These are phyloP conservation scores for Paxillus ammoniavirescens DNA, from an alignment of 768 basidiomycete genomes.

Conservation along the genomic window DNA sequence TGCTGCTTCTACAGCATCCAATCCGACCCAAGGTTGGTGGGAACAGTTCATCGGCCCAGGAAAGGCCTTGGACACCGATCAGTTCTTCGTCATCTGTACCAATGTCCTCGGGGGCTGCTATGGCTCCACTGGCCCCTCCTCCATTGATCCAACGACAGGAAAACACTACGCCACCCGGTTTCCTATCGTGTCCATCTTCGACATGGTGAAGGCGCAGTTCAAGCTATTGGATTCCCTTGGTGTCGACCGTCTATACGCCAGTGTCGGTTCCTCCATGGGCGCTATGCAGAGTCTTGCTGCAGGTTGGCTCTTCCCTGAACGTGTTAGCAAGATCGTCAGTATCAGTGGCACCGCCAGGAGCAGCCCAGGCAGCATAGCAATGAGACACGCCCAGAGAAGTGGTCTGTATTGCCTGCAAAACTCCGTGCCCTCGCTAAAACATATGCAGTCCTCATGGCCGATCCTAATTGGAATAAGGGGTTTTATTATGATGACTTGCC, in stretches of 20 bases:
- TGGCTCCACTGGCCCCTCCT: constrained; percentile 93
- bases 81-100: constrained; percentile 92
- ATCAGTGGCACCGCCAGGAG: constrained; percentile 95
- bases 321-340: constrained; percentile 87
- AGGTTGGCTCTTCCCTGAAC: constrained; percentile 87
- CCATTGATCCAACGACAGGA: constrained; percentile 65
- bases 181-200: constrained; percentile 90
- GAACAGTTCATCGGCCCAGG: constrained; percentile 97
- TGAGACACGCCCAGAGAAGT: constrained; percentile 95
- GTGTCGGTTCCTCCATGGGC: constrained; percentile 95
- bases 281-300: constrained; percentile 97
- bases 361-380: constrained; percentile 88
- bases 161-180: constrained; percentile 86
- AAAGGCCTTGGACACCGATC: constrained; percentile 88
- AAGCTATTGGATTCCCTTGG: constrained; percentile 79
- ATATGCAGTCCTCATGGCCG: constrained; percentile 89
- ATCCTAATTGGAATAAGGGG: constrained; percentile 99
- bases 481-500: constrained; percentile 97
- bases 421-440: constrained; percentile 1
- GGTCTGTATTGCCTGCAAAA: constrained; percentile 45
- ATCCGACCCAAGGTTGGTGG: constrained; percentile 94
- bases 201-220: constrained; percentile 97
- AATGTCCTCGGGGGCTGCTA: constrained; percentile 98
- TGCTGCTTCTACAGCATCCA: constrained; percentile 76
- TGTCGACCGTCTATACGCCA: constrained; percentile 85